Percentiles rank a stretch among this genome's conserved stretches.
Conservation (phyloP, 805 yeast genomes). For the Lipomyces lipofer region DNA sequence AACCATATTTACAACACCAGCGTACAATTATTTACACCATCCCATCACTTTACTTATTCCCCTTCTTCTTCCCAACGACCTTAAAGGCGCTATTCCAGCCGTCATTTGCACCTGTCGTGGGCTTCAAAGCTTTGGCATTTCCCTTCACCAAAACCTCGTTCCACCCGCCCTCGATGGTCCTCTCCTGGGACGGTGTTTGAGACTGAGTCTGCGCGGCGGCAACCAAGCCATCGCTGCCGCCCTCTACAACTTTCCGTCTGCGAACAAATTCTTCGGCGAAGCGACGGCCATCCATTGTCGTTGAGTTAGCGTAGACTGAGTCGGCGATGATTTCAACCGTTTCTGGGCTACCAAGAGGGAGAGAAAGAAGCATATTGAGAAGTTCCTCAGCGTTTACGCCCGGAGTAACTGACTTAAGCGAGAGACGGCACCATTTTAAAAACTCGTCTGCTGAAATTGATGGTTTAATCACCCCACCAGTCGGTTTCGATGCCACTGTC, state of each 20-base stretch:
- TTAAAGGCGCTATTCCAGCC: constrained; percentile 51
- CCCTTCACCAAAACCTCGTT: constrained; percentile 26
- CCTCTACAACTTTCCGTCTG: constrained; percentile 72
- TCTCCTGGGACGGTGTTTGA: constrained; percentile 15
- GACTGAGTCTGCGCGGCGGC: constrained; percentile 19
- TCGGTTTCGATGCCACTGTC: background rate
- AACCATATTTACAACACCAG: too few relatives aligned
- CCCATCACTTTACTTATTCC: too few relatives aligned
- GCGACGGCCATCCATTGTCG: constrained; percentile 91
- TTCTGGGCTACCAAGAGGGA: constrained; percentile 68
- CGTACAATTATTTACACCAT: too few relatives aligned
- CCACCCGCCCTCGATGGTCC: constrained; percentile 33
- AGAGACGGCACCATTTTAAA: constrained; percentile 43
- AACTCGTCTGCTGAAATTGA: constrained; percentile 40
- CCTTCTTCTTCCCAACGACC: constrained; percentile 64
- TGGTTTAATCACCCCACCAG: constrained; percentile 15
- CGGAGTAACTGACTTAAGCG: constrained; percentile 57
- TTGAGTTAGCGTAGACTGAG: constrained; percentile 82
- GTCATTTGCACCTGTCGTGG: constrained; percentile 31
- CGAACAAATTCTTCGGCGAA: constrained; percentile 88
- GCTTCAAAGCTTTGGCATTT: constrained; percentile 24
- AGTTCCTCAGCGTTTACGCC: constrained; percentile 73
- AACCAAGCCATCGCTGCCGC: constrained; percentile 43
- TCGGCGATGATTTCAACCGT: constrained; percentile 86
- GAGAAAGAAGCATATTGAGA: constrained; percentile 71